These are phyloP conservation scores for Exophiala phaeomuriformis DNA, from an alignment of 2,329 filamentous ascomycete genomes.

Conservation along the genomic window DNA sequence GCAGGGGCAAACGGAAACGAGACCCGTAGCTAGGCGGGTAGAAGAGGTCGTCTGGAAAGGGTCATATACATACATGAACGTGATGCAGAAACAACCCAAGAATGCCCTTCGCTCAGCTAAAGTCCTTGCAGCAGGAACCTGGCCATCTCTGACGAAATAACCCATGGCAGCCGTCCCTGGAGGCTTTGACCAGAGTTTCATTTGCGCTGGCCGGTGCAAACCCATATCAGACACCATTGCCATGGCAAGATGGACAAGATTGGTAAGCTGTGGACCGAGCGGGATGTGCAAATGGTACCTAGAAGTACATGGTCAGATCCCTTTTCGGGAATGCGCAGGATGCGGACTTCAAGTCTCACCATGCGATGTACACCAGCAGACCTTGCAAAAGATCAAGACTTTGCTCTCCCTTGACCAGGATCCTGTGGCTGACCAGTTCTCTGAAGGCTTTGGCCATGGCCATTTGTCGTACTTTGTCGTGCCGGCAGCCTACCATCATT, in stretches of 20 bases:
- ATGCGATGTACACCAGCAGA: conserved; percentile 34
- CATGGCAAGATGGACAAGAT: conserved; percentile 34
- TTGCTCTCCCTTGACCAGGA: conserved; percentile 31
- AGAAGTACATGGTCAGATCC: not conserved
- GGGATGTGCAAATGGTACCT: conserved; percentile 11
- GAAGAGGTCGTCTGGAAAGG: not conserved
- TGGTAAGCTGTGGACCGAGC: conserved; percentile 29
- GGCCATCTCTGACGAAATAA: not conserved
- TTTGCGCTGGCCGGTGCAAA: conserved; percentile 21
- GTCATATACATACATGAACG: conserved; percentile 33
- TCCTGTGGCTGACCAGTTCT: conserved; percentile 29
- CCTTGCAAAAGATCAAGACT: conserved; percentile 38
- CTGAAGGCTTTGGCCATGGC: conserved; percentile 29
- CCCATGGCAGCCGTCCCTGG: not conserved
- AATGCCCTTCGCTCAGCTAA: conserved; percentile 41
- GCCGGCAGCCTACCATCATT: conserved; percentile 29
- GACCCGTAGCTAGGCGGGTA: not conserved
- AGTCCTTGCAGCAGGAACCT: conserved; percentile 24
- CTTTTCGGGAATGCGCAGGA: not conserved
- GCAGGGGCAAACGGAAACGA: not conserved
- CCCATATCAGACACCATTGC: conserved; percentile 34
- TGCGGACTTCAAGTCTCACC: conserved; percentile 25
- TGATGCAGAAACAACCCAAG: conserved; percentile 40
- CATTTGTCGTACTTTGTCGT: conserved; percentile 27
- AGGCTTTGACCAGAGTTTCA: not conserved